Conservation (phyloP, 345 rosid species). For the Populus alba region DNA sequence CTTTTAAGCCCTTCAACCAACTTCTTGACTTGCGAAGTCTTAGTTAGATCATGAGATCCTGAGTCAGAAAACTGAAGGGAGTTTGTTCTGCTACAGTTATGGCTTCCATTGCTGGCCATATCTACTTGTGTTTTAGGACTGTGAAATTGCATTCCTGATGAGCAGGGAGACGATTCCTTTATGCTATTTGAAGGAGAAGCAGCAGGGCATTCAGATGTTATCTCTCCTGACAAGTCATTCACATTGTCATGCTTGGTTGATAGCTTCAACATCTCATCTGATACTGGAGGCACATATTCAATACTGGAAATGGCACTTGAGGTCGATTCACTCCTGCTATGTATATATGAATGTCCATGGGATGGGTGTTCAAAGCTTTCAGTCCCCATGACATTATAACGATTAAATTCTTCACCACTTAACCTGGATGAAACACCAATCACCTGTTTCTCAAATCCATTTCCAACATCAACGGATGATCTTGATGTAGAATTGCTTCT, state of each 20-base stretch:
- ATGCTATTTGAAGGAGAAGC: constrained; percentile 35
- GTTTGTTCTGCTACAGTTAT: constrained; percentile 18
- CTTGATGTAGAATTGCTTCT: constrained; percentile 61
- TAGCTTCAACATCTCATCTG: constrained; percentile 34
- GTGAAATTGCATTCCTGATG: constrained; percentile 30
- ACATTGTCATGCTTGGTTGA: constrained; percentile 27
- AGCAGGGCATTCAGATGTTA: constrained; percentile 26
- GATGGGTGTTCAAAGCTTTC: constrained; percentile 49
- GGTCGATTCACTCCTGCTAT: constrained; percentile 79
- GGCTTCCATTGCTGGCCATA: constrained; percentile 31
- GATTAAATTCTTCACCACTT: constrained; percentile 39
- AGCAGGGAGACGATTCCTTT: constrained; percentile 41
- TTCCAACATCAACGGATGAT: constrained; percentile 55
- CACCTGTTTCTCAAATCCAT: constrained; percentile 58
- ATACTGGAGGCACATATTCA: constrained; percentile 51
- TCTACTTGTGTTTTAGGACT: constrained; percentile 33
- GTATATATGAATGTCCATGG: constrained; percentile 56
- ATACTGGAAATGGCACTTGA: constrained; percentile 68
- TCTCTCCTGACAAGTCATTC: constrained; percentile 30
- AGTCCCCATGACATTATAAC: constrained; percentile 38
- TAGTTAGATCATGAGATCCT: constrained; percentile 43
- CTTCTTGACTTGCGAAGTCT: constrained; percentile 45
- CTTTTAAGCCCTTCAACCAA: constrained; percentile 65
- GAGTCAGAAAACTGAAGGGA: constrained; percentile 35
- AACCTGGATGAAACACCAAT: constrained; percentile 46